phyloP scores from a whole-genome alignment of 306 rosid species.

The Myrica gale region DNA sequence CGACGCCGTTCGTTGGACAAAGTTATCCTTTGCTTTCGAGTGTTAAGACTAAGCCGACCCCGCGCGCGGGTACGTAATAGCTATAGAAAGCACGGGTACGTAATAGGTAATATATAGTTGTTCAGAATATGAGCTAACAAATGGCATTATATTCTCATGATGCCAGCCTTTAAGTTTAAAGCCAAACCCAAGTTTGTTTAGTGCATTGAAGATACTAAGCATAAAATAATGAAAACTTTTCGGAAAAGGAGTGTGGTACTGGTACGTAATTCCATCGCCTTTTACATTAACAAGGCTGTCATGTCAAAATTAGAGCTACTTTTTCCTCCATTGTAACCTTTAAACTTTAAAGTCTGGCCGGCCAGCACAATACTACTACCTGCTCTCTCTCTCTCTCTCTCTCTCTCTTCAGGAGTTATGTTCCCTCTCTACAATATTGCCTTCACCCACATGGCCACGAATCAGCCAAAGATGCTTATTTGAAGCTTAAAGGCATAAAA shows the following conservation, averaged over 20 bases:
- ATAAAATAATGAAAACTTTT: slow-evolving; percentile 64
- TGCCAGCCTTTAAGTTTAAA: slow-evolving; percentile 33
- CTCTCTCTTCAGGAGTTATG: slow-evolving; percentile 26
- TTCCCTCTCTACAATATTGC: slow-evolving; percentile 58
- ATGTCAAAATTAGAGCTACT: slow-evolving; percentile 85
- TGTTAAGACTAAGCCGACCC: neutral
- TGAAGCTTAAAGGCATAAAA: slow-evolving; percentile 88
- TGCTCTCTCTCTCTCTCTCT: slow-evolving; percentile 29
- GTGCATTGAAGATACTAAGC: slow-evolving; percentile 37
- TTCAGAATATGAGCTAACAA: slow-evolving; percentile 39
- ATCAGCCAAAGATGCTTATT: slow-evolving; percentile 81
- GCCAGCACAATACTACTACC: slow-evolving; percentile 53
- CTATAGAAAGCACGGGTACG: too few species aligned
- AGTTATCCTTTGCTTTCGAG: neutral
- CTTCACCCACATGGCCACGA: slow-evolving; percentile 93
- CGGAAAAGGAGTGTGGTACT: slow-evolving; percentile 52
- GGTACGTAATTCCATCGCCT: slow-evolving; percentile 81
- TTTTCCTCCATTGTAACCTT: slow-evolving; percentile 57
- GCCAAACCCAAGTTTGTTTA: slow-evolving; percentile 30
- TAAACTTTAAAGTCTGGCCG: slow-evolving; percentile 54
- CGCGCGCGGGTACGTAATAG: neutral
- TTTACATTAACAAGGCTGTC: slow-evolving; percentile 83
- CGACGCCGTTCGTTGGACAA: neutral
- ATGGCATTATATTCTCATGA: slow-evolving; percentile 36
- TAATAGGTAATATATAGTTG: slow-evolving; percentile 23